Evolutionary conservation across 2,329 filamentous ascomycete species (phyloP).

Genomic region (Talaromyces sp.): DNA sequence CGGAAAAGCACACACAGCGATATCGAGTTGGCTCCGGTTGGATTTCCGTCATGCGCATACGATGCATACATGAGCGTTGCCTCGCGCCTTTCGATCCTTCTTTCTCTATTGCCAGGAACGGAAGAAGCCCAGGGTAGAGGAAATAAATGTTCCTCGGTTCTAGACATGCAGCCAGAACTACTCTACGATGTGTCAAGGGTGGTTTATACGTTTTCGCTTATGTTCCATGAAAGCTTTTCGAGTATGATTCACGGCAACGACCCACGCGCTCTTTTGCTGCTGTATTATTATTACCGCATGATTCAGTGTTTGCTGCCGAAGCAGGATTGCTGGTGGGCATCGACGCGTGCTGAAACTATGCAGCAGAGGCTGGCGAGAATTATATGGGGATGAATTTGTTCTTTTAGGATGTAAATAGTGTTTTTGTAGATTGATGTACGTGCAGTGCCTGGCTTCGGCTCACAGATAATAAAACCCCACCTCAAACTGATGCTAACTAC

Average conservation of each 20-base stretch:
- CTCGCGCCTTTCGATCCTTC: slow-evolving; percentile 6
- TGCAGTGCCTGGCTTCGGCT: too few relatives aligned
- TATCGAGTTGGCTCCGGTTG: not conserved
- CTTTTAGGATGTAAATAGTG: not conserved
- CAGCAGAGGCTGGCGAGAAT: not conserved
- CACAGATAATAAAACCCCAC: too few relatives aligned
- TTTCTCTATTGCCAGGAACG: slow-evolving; percentile 2
- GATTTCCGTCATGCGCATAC: not conserved
- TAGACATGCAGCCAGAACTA: not conserved
- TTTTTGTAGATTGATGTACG: not conserved
- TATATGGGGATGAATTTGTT: not conserved
- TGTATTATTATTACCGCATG: slow-evolving; percentile 8
- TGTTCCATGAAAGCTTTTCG: not conserved
- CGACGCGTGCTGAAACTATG: not conserved
- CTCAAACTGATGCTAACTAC: too few relatives aligned
- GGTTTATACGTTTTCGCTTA: slow-evolving; percentile 3
- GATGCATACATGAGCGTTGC: slow-evolving; percentile 4
- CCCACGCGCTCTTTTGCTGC: not conserved
- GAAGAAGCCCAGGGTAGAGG: not conserved
- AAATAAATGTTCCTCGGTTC: not conserved
- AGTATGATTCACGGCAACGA: slow-evolving; percentile 7
- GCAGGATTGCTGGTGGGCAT: slow-evolving; percentile 8
- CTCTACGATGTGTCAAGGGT: slow-evolving; percentile 2
- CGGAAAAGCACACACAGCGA: not conserved
- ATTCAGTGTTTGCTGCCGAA: not conserved